Base-by-base conservation (phyloP, 768 basidiomycete genomes). In the Glaciozyma martinii region DNA sequence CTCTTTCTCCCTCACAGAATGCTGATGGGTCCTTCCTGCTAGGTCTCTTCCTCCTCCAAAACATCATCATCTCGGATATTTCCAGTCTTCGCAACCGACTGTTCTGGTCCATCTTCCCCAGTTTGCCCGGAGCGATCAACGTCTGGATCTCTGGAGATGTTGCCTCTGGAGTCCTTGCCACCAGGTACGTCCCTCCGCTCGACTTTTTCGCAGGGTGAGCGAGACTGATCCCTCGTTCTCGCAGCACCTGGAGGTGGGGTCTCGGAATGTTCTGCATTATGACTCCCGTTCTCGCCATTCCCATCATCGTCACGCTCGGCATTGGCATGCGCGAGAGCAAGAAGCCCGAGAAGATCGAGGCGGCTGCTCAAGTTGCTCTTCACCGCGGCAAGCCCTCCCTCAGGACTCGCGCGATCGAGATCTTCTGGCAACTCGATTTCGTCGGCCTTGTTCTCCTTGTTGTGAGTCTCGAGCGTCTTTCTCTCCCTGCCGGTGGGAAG, bases 351-450 rank as follows among this genome's bases (percentile, higher is more conserved):
- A 61, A 61, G 27, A 27, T 54, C 60, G 54, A 55, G 30, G 19
- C 37, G 46, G n/a, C 21, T 0, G 53, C 25, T n/a, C 44, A 12
- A 21, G 23, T 21, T 25, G 19, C 21, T 42, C 43, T 16, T 30
- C 55, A 19, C 30, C 47, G n/a, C n/a, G 27, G 27, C 30, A 57
- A 42, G 5, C 30, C 19, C 10, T 46, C 70, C 1, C 12, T 61
- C 10, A 49, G 56, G 58, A 44, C 67, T 33, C 56, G 63, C 47
- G 44, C 56, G 21, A 61, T 64, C 29, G 43, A 46, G 12, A 30
- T 72, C 43, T 76, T 76, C 68, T 76, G 75, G 75, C 70, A 75
- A 57, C 71, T 76, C 54, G 76, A 76, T 63, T 52, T 75, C 21
- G 71, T 76, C 63, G 76, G 76, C 18, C 66, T 76, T 3, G 29